Conservation (phyloP, 192 early-diverging fungal genomes). For the Phycomyces nitens region DNA sequence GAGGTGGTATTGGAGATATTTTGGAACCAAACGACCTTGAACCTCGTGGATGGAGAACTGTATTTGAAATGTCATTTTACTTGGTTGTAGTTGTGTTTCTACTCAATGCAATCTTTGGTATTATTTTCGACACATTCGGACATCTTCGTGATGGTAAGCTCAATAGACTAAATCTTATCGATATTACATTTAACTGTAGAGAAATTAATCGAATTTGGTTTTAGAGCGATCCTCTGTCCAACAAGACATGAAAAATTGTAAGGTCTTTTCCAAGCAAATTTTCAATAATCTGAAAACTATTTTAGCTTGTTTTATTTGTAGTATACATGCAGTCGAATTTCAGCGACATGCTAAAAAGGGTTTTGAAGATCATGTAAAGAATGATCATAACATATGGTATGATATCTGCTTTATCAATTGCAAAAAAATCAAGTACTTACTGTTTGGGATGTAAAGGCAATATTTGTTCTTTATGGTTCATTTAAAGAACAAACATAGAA, state of each 20-base stretch:
- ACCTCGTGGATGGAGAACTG: conserved; percentile 19
- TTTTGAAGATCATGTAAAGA: conserved; percentile 28
- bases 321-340: conserved; percentile 26
- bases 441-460: conserved; percentile 7
- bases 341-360: conserved; percentile 22
- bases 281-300: not conserved
- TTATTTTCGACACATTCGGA: conserved; percentile 30
- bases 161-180: not conserved
- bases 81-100: conserved; percentile 22
- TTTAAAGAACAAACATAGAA: conserved; percentile 17
- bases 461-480: conserved; percentile 27
- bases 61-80: conserved; percentile 29
- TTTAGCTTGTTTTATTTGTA: conserved; percentile 28
- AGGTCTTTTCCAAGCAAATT: not conserved
- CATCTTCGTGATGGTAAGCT: conserved; percentile 29
- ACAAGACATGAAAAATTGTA: conserved; percentile 31
- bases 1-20: conserved; percentile 26
- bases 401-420: not conserved
- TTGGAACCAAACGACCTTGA: conserved; percentile 8
- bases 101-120: conserved; percentile 28
- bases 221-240: conserved; percentile 19
- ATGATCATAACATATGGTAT: conserved; percentile 28
- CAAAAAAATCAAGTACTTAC: not conserved
- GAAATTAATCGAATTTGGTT: not conserved
- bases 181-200: not conserved